Percentiles rank a stretch among this genome's conserved stretches.
phyloP scores from a whole-genome alignment of 2,329 filamentous ascomycete genomes.

The Cercospora brassicicola region DNA sequence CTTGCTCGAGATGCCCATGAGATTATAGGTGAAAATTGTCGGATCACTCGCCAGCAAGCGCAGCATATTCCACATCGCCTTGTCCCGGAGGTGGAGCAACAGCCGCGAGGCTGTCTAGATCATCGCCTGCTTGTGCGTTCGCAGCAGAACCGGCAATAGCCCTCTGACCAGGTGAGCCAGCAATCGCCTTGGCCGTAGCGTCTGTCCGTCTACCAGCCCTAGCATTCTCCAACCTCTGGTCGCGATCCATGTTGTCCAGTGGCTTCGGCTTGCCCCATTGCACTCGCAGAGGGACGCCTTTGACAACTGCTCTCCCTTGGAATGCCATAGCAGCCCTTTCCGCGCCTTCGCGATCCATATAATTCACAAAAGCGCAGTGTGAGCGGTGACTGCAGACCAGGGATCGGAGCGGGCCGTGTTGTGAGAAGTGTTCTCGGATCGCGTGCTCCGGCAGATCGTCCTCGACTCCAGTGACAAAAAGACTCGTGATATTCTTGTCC shows the following conservation, averaged over 20 bases:
- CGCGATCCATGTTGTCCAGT: slow-evolving; percentile 85
- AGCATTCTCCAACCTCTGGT: slow-evolving; percentile 77
- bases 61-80: slow-evolving; percentile 78
- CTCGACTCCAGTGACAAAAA: slow-evolving; percentile 93
- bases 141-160: slow-evolving; percentile 40
- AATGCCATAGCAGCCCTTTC: slow-evolving; percentile 82
- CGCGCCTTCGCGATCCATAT: slow-evolving; percentile 76
- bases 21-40: too few relatives aligned
- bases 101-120: slow-evolving; percentile 48
- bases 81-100: slow-evolving; percentile 78
- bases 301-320: slow-evolving; percentile 83
- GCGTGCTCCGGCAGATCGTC: slow-evolving; percentile 94
- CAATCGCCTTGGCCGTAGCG: slow-evolving; percentile 28
- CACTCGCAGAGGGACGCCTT: slow-evolving; percentile 84
- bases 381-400: slow-evolving; percentile 95
- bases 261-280: slow-evolving; percentile 93
- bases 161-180: slow-evolving; percentile 31
- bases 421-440: slow-evolving; percentile 84
- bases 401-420: slow-evolving; percentile 85
- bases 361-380: slow-evolving; percentile 96
- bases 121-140: slow-evolving; percentile 44
- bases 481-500: slow-evolving; percentile 82
- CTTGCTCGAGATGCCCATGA: too few relatives aligned
- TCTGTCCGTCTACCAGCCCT: slow-evolving; percentile 67
- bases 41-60: slow-evolving; percentile 71